Evolutionary conservation across 2,329 filamentous ascomycete species (phyloP).

Genomic region (Cladosporium sp.): DNA sequence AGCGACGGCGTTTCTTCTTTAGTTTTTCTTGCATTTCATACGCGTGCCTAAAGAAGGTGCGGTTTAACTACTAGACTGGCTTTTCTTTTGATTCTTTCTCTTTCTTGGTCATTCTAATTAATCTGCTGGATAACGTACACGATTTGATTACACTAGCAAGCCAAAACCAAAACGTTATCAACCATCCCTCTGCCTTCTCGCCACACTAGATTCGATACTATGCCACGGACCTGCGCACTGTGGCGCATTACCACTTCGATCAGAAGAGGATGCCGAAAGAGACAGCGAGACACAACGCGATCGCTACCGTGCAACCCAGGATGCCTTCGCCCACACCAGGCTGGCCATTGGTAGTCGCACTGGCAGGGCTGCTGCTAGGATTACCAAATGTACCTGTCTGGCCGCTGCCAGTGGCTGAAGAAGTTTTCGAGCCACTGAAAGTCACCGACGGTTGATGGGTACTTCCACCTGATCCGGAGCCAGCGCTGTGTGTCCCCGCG

Average conservation of each 20-base stretch:
- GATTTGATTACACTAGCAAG: too few species aligned
- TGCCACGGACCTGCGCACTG: too few species aligned
- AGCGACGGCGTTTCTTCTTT: conserved; percentile 5
- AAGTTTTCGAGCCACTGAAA: background rate
- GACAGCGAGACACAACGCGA: background rate
- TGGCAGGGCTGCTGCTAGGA: background rate
- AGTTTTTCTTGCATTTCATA: too few species aligned
- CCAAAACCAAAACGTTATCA: too few species aligned
- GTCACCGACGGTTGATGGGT: background rate
- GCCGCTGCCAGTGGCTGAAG: background rate
- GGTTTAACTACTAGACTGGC: background rate
- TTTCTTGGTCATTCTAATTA: background rate
- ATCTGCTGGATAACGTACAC: too few species aligned
- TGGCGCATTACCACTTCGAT: too few species aligned
- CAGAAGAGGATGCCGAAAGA: background rate
- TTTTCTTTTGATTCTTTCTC: background rate
- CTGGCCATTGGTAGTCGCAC: background rate
- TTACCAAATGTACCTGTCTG: background rate
- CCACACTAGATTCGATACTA: too few species aligned
- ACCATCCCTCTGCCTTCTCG: too few species aligned
- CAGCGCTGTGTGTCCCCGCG: background rate
- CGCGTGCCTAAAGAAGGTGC: background rate
- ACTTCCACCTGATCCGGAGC: background rate
- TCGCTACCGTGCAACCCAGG: background rate
- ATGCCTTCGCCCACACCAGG: background rate